Base-by-base conservation (phyloP, 163 green algal species). In the Chlamydomonas reinhardtii region DNA sequence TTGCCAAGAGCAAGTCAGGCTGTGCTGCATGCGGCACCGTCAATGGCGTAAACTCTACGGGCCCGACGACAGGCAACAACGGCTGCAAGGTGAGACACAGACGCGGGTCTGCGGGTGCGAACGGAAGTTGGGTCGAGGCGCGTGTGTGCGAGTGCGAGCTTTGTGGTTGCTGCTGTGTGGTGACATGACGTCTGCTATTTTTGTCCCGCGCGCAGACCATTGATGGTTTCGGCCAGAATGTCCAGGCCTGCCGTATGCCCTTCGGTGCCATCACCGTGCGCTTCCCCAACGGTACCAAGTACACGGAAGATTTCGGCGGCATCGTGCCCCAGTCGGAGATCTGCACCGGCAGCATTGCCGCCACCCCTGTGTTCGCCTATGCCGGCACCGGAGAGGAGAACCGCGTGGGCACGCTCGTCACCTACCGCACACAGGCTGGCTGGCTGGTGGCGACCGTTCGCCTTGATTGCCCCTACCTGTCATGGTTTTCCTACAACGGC, bases 401-500 rank as follows among this genome's bases (percentile, higher is more conserved):
- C n/a, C 72, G 54, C 72, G 74, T 87, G n/a, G 82, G 82, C 61
- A 75, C 72, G 17, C 82, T 87, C n/a, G 69, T 87, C 31, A 69
- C 71, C 14, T 87, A 61, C 82, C 71, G 82, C n/a, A 82, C 82
- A 6, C 16, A 22, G 5, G 37, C 39, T 2, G 82, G 82, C 20
- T 87, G 72, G 72, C 61, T 87, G 14, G n/a, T 87, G 14, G 15
- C 72, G 12, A 87, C 82, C 11, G 72, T 87, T 2, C 82, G 82
- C n/a, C 82, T 87, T 39, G 82, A 87, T 39, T 87, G 82, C 82
- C 82, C 82, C 29, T 87, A 73, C 72, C 61, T 87, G 20, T 35
- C 68, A 14, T 81, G 43, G 61, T 87, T 87, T 25, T 76, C 59
- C 24, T 86, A 86, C 80, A 79, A 80, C 34, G 80, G 80, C 80